Percentiles rank a stretch among this genome's conserved stretches.
Conservation (phyloP, 192 early-diverging fungal species). For the Coemansia sp. region DNA sequence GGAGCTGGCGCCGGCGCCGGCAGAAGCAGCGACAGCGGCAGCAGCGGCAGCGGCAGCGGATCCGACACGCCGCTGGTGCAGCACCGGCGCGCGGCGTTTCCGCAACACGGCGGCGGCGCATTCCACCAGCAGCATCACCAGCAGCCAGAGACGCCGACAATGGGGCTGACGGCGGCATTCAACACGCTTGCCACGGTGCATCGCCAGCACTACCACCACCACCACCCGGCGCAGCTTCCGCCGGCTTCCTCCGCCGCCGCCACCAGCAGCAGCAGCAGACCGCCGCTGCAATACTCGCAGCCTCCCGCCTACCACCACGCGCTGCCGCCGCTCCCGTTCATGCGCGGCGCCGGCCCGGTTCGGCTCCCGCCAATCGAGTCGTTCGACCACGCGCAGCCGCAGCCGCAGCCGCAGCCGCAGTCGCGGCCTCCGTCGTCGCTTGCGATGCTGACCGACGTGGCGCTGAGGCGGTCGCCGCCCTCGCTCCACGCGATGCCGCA, state of each 20-base stretch:
- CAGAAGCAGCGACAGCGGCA: conserved; percentile 10
- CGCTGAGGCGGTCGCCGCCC: conserved; percentile 11
- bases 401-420: conserved; percentile 13
- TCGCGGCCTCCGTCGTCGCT: conserved; percentile 20
- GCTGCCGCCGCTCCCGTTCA: not conserved
- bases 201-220: conserved; percentile 1
- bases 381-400: conserved; percentile 35
- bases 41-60: conserved; percentile 13
- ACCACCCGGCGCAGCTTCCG: not conserved
- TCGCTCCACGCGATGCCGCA: too few relatives aligned
- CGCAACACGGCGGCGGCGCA: too few relatives aligned
- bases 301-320: not conserved
- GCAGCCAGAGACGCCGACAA: conserved; percentile 38
- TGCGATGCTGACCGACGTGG: conserved; percentile 27
- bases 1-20: not conserved
- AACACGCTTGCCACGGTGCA: conserved; percentile 25
- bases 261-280: not conserved
- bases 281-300: not conserved
- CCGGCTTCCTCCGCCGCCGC: not conserved
- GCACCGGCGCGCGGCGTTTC: not conserved
- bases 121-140: not conserved
- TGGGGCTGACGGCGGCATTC: conserved; percentile 37
- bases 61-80: conserved; percentile 36
- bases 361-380: conserved; percentile 49
- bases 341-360: conserved; percentile 16